These are phyloP conservation scores for Dendrobium catenatum DNA, from an alignment of 106 monocot species.

Conservation along the genomic window DNA sequence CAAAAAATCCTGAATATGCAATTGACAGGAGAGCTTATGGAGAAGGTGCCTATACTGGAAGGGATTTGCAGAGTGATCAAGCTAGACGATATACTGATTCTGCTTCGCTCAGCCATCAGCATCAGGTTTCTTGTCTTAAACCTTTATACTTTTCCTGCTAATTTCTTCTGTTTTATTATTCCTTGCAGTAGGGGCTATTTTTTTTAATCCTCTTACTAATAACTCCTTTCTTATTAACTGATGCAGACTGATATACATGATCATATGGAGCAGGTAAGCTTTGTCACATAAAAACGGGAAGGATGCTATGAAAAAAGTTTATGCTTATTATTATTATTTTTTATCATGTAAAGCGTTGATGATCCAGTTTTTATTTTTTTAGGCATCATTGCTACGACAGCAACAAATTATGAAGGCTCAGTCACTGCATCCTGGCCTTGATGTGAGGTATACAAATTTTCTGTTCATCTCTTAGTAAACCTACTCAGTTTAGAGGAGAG, in stretches of 20 bases:
- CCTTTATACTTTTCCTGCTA: neutral
- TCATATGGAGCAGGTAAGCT: conserved; percentile 54
- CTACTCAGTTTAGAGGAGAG: neutral
- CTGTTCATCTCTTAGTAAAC: neutral
- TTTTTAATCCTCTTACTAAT: neutral
- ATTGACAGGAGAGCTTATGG: conserved; percentile 64
- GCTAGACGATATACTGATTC: conserved; percentile 62
- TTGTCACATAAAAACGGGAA: neutral
- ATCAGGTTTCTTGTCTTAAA: conserved; percentile 30
- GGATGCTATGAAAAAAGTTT: neutral
- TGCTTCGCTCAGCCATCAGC: conserved; percentile 35
- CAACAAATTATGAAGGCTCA: conserved; percentile 77
- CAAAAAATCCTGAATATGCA: conserved; percentile 46
- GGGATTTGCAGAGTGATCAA: conserved; percentile 56
- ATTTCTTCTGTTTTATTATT: neutral
- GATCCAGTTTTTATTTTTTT: neutral
- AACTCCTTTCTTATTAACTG: neutral
- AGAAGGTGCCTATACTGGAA: conserved; percentile 51
- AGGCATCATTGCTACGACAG: conserved; percentile 74
- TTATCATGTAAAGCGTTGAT: neutral
- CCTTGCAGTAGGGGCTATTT: neutral
- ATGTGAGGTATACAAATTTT: conserved; percentile 51
- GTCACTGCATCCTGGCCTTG: conserved; percentile 49
- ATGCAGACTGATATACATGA: conserved; percentile 51
- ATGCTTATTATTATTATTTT: neutral